Base-by-base conservation (phyloP, 1,284 basidiomycete species). In the Ceratobasidium sp. region DNA sequence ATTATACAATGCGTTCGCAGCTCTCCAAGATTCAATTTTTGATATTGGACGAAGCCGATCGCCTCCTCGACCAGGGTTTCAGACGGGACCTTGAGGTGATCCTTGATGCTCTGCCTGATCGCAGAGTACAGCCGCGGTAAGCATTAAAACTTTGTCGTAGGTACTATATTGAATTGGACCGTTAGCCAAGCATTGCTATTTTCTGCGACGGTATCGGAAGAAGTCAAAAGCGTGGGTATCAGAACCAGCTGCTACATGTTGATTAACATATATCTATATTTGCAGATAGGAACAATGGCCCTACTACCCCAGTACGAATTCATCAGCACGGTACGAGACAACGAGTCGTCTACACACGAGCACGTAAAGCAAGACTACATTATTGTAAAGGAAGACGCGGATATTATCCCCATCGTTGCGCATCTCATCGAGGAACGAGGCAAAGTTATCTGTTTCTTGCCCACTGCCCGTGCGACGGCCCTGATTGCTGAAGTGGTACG, bases 1-100 rank as follows among this genome's bases (percentile, higher is more conserved):
- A 83, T 74, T 75, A 77, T 33, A 72, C 76, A n/a, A 75, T 83
- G 38, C 76, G 72, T 30, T 48, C 74, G 3, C 77, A 80, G 14
- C 75, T 83, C 28, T 64, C 73, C 54, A 74, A 77, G 23, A 74
- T 79, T 74, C 77, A 77, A 14, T 78, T 80, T 78, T 85, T 98
- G 73, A 85, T 98, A 73, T 84, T 99, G 71, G 96, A 99, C 78
- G 96, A 98, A 81, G 95, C 95, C 11, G 97, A 99, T 80, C 96
- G 94, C 0, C 85, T 98, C 12, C 85, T 99, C 53, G 95, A 98
- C 76, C 93, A 98, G 91, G 96, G 96, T 76, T 99, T 99, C 87
- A 87, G 92, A 9, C 87, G 92, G 54, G 95, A 97, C 76, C 88
- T 99, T 53, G 87, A 94, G 48, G 85, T 84, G 0, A 95, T 98